Evolutionary conservation across 2,329 filamentous ascomycete species (phyloP), one percentile per base, ranked within the genome.

Genomic region (Fusarium sp.): DNA sequence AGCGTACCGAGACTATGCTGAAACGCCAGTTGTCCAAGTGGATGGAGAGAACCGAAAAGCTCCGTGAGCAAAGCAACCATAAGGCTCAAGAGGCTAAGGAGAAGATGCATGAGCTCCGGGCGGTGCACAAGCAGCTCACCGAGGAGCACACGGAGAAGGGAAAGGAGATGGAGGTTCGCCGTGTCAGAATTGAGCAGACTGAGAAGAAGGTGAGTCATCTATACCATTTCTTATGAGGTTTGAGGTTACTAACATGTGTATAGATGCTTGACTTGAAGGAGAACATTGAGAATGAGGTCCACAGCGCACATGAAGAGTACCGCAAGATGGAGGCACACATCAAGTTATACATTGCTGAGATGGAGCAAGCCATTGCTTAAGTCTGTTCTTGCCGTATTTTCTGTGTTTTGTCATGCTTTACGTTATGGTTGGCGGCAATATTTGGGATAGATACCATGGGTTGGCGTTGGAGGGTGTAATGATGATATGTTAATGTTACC

Each of bases 201-300:
- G 95, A 98, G 86, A 98, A 98, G 84, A 98, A 98, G 92, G 94
- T 94, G 84, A 55, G 70, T 58, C 28, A 62, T 9, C 16, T 3
- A n/a, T 35, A 35, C 33, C n/a, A 15, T 35, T n/a, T n/a, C 16
- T n/a, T 35, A 13, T 4, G 3, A 35, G 8, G 33, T 35, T 35
- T n/a, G 33, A 46, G 3, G 7, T 54, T 44, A 13, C 79, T 63
- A 74, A 69, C 77, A 76, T n/a, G 26, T 8, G 16, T 5, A 33
- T 68, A 98, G 94, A 99, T 98, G 95, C 90, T 92, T 47, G 96
- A 99, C 80, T 86, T 99, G 72, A 98, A 98, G 78, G 96, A 98
- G 79, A 97, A 96, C 75, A 97, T 99, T 68, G 95, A 98, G 77
- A 94, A 91, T 66, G 96, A 99, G 80, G 91, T 98, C 11, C 93